Conservation (phyloP, 257 asterid species). For the Euphrasia confusa region DNA sequence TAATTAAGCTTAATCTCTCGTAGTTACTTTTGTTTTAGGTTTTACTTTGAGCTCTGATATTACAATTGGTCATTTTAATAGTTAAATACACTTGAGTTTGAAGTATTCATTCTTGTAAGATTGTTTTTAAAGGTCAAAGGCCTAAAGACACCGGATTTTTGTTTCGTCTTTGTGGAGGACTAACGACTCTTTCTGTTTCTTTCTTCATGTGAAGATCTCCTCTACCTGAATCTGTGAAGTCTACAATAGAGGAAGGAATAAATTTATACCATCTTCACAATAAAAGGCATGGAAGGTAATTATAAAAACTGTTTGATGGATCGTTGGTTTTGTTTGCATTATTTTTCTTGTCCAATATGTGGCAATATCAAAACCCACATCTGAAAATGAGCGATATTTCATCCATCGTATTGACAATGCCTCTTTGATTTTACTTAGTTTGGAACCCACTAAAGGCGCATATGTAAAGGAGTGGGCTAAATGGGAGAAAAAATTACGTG, state of each 20-base stretch:
- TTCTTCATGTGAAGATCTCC: constrained; percentile 58
- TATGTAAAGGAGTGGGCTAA: constrained; percentile 69
- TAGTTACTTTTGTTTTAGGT: constrained; percentile 6
- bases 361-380: not conserved
- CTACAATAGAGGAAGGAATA: constrained; percentile 81
- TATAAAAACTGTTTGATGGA: not conserved
- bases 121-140: too few relatives aligned
- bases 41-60: constrained; percentile 4
- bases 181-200: constrained; percentile 26
- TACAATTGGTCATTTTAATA: not conserved
- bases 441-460: constrained; percentile 80
- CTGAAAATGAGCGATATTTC: constrained; percentile 10
- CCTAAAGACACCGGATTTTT: not conserved
- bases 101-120: not conserved
- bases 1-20: constrained; percentile 4
- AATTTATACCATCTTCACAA: constrained; percentile 67
- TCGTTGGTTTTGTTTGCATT: constrained; percentile 6
- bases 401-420: constrained; percentile 5
- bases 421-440: constrained; percentile 37
- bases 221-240: constrained; percentile 61
- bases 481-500: constrained; percentile 86
- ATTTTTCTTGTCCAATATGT: constrained; percentile 1
- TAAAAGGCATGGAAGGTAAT: constrained; percentile 63
- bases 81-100: not conserved
- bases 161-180: constrained; percentile 20